These are phyloP conservation scores for Botrytis byssoidea DNA, from an alignment of 2,329 filamentous ascomycete genomes.

Conservation along the genomic window DNA sequence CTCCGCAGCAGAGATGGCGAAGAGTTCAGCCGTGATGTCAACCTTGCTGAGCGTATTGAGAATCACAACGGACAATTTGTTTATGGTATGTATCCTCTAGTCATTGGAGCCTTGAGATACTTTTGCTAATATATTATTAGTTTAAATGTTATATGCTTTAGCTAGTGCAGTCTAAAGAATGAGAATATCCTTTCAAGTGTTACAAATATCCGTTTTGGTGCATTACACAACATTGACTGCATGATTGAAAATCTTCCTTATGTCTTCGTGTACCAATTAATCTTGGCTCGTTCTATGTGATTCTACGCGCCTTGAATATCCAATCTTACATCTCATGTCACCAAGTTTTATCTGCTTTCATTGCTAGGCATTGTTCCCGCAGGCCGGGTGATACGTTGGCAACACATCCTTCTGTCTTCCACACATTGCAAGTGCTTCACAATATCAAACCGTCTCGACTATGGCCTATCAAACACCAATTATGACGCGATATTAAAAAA, in stretches of 20 bases:
- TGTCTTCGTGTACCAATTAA: neutral
- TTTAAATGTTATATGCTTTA: slow-evolving; percentile 18
- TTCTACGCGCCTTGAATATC: too few species aligned
- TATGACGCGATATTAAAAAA: neutral
- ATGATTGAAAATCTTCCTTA: neutral
- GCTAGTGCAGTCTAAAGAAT: slow-evolving; percentile 18
- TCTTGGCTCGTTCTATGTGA: neutral
- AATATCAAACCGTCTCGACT: neutral
- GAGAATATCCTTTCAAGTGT: slow-evolving; percentile 13
- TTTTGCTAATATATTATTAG: neutral
- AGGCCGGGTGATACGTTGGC: neutral
- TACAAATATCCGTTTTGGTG: neutral
- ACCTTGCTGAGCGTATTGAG: slow-evolving; percentile 44
- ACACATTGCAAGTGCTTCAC: neutral
- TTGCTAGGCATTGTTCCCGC: too few species aligned
- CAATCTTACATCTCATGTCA: too few species aligned
- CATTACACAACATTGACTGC: neutral
- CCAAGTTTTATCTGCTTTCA: neutral
- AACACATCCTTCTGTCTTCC: neutral
- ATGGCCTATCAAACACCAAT: neutral
- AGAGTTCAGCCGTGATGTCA: slow-evolving; percentile 41
- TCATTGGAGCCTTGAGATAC: neutral
- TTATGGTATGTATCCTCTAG: slow-evolving; percentile 38
- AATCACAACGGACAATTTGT: slow-evolving; percentile 44
- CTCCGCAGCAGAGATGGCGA: slow-evolving; percentile 41